These are phyloP conservation scores for Whalleya microplaca DNA, from an alignment of 2,329 filamentous ascomycete species.

Conservation along the genomic window DNA sequence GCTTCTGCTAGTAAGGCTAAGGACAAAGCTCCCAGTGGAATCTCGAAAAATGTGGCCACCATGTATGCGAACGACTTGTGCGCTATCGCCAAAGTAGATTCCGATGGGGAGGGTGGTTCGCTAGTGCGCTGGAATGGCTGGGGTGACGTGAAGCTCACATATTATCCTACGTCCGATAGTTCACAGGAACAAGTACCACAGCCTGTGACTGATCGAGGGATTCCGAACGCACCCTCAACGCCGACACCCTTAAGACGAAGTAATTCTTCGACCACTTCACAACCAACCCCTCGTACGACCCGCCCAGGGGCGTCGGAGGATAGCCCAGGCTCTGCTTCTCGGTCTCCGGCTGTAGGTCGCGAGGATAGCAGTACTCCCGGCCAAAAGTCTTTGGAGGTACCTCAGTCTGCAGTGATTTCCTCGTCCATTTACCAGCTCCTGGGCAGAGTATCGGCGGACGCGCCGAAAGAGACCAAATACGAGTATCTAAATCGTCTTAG, in stretches of 20 bases:
- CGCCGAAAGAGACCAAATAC: constrained; percentile 77
- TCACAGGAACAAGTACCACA: constrained; percentile 33
- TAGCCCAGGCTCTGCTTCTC: constrained; percentile 45
- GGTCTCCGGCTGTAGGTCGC: constrained; percentile 44
- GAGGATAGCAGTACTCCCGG: constrained; percentile 49
- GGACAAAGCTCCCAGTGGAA: constrained; percentile 61
- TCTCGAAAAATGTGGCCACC: constrained; percentile 53
- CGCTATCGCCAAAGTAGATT: constrained; percentile 67
- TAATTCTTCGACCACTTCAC: constrained; percentile 55
- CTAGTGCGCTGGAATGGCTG: constrained; percentile 70
- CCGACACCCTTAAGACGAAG: constrained; percentile 77
- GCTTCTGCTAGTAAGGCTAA: constrained; percentile 71
- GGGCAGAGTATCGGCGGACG: constrained; percentile 58
- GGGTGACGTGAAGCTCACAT: constrained; percentile 79
- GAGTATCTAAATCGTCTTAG: constrained; percentile 85
- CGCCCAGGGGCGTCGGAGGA: constrained; percentile 50
- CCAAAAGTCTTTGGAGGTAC: constrained; percentile 67
- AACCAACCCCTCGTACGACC: constrained; percentile 40
- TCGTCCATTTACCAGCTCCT: constrained; percentile 61
- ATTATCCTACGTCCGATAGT: constrained; percentile 63
- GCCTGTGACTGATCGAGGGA: constrained; percentile 36
- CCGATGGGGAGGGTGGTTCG: constrained; percentile 36
- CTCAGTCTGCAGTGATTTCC: constrained; percentile 57
- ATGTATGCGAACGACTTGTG: constrained; percentile 85
- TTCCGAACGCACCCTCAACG: constrained; percentile 62